These are phyloP conservation scores for Phialophora verrucosa DNA, from an alignment of 2,329 filamentous ascomycete genomes.

Conservation along the genomic window DNA sequence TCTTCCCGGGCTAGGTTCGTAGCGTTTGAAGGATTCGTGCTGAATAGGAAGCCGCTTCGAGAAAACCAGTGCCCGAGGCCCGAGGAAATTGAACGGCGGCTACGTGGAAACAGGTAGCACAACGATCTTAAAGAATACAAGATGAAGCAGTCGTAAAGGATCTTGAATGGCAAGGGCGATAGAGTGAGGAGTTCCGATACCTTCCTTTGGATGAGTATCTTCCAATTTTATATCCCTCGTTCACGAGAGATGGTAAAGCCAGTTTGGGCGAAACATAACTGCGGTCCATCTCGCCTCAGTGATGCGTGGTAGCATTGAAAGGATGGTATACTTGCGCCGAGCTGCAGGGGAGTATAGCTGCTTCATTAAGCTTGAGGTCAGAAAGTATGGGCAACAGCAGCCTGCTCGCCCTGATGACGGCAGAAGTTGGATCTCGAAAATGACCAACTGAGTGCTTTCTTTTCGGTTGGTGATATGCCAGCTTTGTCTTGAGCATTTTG, in stretches of 20 bases:
- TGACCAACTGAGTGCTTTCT: neutral
- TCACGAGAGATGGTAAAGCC: neutral
- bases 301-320: conserved; percentile 11
- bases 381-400: neutral
- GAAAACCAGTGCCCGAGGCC: neutral
- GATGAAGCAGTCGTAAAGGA: neutral
- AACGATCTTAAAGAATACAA: neutral
- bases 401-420: conserved; percentile 3
- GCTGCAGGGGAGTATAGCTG: neutral
- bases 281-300: conserved; percentile 3
- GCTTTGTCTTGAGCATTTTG: neutral
- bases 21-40: neutral
- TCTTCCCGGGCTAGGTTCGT: neutral
- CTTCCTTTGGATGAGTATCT: neutral
- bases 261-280: neutral
- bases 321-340: neutral
- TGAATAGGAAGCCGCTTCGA: neutral
- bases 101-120: neutral
- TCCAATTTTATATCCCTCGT: neutral
- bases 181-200: neutral
- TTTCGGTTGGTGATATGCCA: neutral
- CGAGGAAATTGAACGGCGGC: neutral
- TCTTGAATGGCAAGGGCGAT: neutral
- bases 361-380: neutral
- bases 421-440: neutral